These are phyloP conservation scores for Aspergillus udagawae DNA, from an alignment of 2,329 filamentous ascomycete genomes.

Conservation along the genomic window DNA sequence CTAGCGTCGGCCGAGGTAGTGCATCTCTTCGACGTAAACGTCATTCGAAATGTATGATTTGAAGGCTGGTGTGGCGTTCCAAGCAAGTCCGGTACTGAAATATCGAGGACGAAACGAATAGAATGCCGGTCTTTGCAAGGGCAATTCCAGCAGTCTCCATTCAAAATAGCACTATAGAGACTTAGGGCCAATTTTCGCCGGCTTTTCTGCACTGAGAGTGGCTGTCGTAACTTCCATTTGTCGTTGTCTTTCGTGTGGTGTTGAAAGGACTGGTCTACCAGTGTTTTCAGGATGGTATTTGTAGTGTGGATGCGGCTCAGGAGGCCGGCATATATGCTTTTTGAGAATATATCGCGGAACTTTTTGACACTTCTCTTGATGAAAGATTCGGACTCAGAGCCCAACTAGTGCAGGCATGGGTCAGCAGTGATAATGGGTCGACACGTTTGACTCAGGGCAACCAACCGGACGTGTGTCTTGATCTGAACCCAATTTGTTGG, in stretches of 20 bases:
- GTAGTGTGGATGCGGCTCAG: constrained; percentile 7
- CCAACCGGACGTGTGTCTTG: not conserved
- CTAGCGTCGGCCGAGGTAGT: no score
- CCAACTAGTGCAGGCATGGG: not conserved
- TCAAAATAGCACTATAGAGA: constrained; percentile 4
- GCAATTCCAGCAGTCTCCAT: constrained; percentile 8
- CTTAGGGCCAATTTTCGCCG: not conserved
- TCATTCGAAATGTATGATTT: not conserved
- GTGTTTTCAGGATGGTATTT: constrained; percentile 11
- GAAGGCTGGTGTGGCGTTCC: not conserved
- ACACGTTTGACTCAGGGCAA: not conserved
- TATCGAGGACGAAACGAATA: not conserved
- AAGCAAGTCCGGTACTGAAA: no score
- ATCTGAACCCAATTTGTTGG: not conserved
- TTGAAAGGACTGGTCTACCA: constrained; percentile 10
- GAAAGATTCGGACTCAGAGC: not conserved
- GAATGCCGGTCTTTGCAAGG: not conserved
- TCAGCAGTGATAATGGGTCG: no score
- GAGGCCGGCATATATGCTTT: constrained; percentile 12
- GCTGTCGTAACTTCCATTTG: not conserved
- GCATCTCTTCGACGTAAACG: not conserved
- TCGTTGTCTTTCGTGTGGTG: not conserved
- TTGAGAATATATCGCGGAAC: constrained; percentile 11
- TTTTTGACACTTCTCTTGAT: constrained; percentile 1
- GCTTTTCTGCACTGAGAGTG: not conserved